phyloP scores from a whole-genome alignment of 2,329 filamentous ascomycete genomes.

The Trichocomaceae sp. region DNA sequence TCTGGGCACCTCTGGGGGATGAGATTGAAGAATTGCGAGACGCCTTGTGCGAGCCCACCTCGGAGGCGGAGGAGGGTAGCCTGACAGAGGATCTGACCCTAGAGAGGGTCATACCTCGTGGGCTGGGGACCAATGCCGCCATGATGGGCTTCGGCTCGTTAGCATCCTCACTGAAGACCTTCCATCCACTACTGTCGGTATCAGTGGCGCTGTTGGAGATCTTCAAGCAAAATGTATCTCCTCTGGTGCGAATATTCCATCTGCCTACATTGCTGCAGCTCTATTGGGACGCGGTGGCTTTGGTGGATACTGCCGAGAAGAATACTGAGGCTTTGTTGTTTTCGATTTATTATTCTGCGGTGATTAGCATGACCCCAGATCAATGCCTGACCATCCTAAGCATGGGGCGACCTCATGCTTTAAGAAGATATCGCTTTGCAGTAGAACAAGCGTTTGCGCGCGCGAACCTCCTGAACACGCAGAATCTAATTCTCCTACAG shows the following conservation, averaged over 20 bases:
- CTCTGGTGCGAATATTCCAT: neutral
- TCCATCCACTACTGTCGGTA: neutral
- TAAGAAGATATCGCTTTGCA: neutral
- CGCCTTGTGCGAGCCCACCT: neutral
- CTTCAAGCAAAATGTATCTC: neutral
- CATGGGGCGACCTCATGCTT: neutral
- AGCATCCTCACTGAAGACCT: neutral
- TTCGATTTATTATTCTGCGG: neutral
- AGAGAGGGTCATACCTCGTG: no score
- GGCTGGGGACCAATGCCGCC: no score
- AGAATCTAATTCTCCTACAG: neutral
- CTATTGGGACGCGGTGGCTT: neutral
- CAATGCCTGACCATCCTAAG: no score
- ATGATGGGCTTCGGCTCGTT: neutral
- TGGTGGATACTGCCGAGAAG: no score
- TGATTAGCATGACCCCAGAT: slow-evolving; percentile 33
- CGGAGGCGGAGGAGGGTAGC: no score
- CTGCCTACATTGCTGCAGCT: neutral
- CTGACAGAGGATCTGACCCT: neutral
- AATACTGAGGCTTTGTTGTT: neutral
- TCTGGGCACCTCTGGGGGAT: neutral
- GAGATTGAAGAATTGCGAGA: neutral
- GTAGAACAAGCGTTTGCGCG: neutral
- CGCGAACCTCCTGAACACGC: neutral
- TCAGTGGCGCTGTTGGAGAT: neutral